Percentiles rank a stretch among this genome's conserved stretches.
Evolutionary conservation across 2,329 filamentous ascomycete species (phyloP).

Genomic region (Calonectria fujianensis): DNA sequence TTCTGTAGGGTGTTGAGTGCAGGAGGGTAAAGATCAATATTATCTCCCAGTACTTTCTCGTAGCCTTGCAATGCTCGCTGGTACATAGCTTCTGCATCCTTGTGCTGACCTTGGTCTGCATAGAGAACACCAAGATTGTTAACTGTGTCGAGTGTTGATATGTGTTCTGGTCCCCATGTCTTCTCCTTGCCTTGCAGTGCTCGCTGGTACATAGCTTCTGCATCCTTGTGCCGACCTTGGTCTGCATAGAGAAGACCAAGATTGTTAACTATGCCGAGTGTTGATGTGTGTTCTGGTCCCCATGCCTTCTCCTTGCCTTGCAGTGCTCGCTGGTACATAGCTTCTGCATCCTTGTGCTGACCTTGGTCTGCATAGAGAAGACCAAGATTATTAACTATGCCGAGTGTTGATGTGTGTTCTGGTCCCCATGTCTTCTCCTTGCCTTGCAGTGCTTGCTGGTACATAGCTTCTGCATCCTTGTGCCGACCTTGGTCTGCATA

Average conservation of each 20-base stretch:
- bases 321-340: not conserved
- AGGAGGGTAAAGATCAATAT: not conserved
- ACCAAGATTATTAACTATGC: constrained; percentile 54
- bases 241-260: too few species aligned
- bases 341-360: constrained; percentile 44
- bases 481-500: constrained; percentile 51
- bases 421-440: constrained; percentile 48
- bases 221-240: too few species aligned
- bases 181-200: too few species aligned
- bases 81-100: not conserved
- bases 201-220: too few species aligned
- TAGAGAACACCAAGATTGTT: not conserved
- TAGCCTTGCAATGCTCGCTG: not conserved
- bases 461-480: constrained; percentile 42
- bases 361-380: constrained; percentile 54
- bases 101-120: not conserved
- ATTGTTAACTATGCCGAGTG: constrained; percentile 8
- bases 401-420: constrained; percentile 47
- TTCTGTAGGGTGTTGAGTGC: too few species aligned
- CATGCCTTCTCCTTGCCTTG: constrained; percentile 47
- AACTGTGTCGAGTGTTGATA: too few species aligned
- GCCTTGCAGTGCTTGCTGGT: constrained; percentile 45
- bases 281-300: not conserved
- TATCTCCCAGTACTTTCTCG: not conserved
- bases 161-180: too few species aligned